Evolutionary conservation across 345 rosid genomes (phyloP), one percentile per base, ranked within the genome.

Genomic region (Pugionium dolabratum): DNA sequence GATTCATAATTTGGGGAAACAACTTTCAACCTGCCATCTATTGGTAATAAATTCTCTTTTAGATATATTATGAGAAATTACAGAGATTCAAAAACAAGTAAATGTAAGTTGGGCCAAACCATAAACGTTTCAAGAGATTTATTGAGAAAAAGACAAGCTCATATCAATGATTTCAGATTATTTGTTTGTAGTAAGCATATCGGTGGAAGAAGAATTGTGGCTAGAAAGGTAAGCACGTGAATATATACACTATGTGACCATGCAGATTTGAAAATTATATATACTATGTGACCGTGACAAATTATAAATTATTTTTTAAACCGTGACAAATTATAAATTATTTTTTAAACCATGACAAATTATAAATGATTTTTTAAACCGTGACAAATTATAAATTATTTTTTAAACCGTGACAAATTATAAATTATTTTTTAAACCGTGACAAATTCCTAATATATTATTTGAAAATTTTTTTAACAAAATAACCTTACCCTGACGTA

Each of bases 111-210:
- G 67, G 54, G 67, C 47, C 55, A 69, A 69, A 60, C 59, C n/a
- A 69, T 51, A 44, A 62, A 36, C 33, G 54, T 44, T 61, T 31
- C 61, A 44, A 62, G 59, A 27, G 61, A 48, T 28, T 55, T 32
- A 55, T 54, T 71, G 64, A 63, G 75, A 63, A 71, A 63, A 47
- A 8, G 75, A 71, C 75, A 27, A 61, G 75, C 50, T 54, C 36
- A 25, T 18, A 54, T 54, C 64, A 71, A 72, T 64, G 66, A 64
- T 72, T 49, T 64, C 44, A 46, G 47, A 51, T 58, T 42, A 29
- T 57, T 43, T 72, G 48, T 49, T 49, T 28, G 60, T 54, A 57
- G 44, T 64, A 48, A 41, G 18, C 48, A 40, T 40, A 40, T 52
- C 18, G 18, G 18, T 48, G 6, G 37, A 35, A 56, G 4, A 4